Conservation (phyloP, 495 filamentous ascomycete genomes). For the Penicillium desertorum region DNA sequence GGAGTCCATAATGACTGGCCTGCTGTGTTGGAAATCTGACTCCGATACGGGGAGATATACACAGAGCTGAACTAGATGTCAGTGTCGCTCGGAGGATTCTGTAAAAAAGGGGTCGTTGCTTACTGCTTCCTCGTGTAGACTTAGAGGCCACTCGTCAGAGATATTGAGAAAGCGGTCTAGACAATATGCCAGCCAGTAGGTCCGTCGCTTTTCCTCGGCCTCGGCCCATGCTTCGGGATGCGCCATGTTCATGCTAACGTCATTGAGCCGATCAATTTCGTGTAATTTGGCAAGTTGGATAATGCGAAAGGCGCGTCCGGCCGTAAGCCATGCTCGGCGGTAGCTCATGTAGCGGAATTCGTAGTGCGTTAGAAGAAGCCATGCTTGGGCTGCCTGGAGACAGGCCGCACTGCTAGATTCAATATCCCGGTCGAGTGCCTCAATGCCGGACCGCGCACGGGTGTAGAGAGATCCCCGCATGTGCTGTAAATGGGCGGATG, state of each 20-base stretch:
- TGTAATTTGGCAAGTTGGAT: constrained; percentile 51
- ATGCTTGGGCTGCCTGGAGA: constrained; percentile 53
- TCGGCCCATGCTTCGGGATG: constrained; percentile 28
- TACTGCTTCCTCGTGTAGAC: constrained; percentile 42
- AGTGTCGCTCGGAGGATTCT: not conserved
- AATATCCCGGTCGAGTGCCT: constrained; percentile 18
- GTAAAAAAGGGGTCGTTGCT: not conserved
- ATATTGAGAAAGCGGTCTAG: constrained; percentile 55
- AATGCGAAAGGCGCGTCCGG: constrained; percentile 53
- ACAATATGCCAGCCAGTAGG: constrained; percentile 57
- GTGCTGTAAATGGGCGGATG: constrained; percentile 53
- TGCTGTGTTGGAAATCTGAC: constrained; percentile 9
- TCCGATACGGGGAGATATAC: constrained; percentile 9
- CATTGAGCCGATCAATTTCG: constrained; percentile 43
- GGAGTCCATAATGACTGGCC: constrained; percentile 3
- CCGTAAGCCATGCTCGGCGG: constrained; percentile 53
- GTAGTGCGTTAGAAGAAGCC: constrained; percentile 54
- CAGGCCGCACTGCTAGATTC: not conserved
- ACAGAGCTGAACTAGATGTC: not conserved
- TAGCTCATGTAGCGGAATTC: constrained; percentile 51
- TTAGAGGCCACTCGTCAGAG: constrained; percentile 46
- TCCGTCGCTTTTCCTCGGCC: constrained; percentile 51
- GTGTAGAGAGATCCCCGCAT: constrained; percentile 48
- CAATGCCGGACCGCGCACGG: constrained; percentile 49
- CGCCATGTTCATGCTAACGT: constrained; percentile 6